These are phyloP conservation scores for Penicillium corylophilum DNA, from an alignment of 2,329 filamentous ascomycete species.

Conservation along the genomic window DNA sequence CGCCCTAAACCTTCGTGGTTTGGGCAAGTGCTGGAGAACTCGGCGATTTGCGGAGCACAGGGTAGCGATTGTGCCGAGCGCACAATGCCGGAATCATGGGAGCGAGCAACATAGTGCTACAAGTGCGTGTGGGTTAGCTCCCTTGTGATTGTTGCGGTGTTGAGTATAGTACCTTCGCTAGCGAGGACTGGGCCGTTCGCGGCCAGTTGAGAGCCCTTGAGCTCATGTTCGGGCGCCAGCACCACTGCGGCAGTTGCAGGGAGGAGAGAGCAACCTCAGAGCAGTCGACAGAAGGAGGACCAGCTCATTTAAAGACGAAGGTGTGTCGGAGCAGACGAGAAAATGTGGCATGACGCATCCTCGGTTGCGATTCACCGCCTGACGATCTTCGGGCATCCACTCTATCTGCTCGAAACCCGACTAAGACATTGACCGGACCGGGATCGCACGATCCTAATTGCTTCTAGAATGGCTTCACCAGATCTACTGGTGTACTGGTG, in stretches of 20 bases:
- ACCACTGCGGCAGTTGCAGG: not conserved
- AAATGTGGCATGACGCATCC: constrained; percentile 19
- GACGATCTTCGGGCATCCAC: constrained; percentile 4
- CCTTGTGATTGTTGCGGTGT: not conserved
- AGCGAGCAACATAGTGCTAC: constrained; percentile 22
- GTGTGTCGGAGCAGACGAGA: constrained; percentile 2
- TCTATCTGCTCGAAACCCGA: not conserved
- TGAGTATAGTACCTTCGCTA: constrained; percentile 27
- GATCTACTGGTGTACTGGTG: not conserved
- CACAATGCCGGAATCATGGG: constrained; percentile 13
- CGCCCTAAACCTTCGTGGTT: constrained; percentile 35
- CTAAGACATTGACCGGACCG: not conserved
- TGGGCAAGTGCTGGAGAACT: constrained; percentile 31
- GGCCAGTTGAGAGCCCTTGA: constrained; percentile 33
- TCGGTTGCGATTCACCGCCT: constrained; percentile 20
- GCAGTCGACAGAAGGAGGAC: constrained; percentile 16
- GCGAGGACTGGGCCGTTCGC: constrained; percentile 29
- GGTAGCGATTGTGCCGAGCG: constrained; percentile 15
- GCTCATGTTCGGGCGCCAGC: constrained; percentile 33
- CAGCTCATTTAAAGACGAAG: constrained; percentile 3
- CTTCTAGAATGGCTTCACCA: not conserved
- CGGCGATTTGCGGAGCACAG: constrained; percentile 28
- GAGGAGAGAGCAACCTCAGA: not conserved
- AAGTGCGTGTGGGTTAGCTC: constrained; percentile 10
- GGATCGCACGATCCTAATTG: not conserved